phyloP scores from a whole-genome alignment of 148 eudicot species.

The Silene latifolia region DNA sequence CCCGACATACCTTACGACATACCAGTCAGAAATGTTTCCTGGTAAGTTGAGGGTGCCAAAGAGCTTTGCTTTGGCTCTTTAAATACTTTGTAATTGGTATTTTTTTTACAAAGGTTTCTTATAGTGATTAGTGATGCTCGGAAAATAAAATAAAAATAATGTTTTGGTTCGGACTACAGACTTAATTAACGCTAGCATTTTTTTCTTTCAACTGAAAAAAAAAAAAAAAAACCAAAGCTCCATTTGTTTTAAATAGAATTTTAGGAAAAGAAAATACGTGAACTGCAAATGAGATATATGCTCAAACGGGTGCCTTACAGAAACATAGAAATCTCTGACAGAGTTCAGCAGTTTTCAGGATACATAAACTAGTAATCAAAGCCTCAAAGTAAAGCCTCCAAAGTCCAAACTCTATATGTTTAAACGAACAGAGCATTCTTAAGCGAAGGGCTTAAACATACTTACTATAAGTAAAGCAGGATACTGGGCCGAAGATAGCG shows the following conservation, averaged over 20 bases:
- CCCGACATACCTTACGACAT: conserved; percentile 3
- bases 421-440: neutral
- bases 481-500: conserved; percentile 40
- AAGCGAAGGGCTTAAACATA: conserved; percentile 6
- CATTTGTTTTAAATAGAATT: too few relatives aligned
- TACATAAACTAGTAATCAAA: conserved; percentile 7
- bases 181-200: too few relatives aligned
- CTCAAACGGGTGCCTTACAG: neutral
- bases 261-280: too few relatives aligned
- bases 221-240: too few relatives aligned
- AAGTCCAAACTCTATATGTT: conserved; percentile 23
- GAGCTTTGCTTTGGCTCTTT: too few relatives aligned
- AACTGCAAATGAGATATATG: neutral
- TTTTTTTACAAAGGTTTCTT: too few relatives aligned
- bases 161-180: too few relatives aligned
- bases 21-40: neutral
- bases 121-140: too few relatives aligned
- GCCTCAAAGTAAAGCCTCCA: conserved; percentile 17
- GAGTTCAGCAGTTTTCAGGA: neutral
- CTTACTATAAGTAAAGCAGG: conserved; percentile 33
- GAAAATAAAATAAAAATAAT: too few relatives aligned
- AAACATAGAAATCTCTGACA: conserved; percentile 16
- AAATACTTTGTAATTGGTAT: too few relatives aligned
- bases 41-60: neutral
- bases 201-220: too few relatives aligned